Evolutionary conservation across 1,284 basidiomycete genomes (phyloP).

Genomic region (Rhodotorula sp.): DNA sequence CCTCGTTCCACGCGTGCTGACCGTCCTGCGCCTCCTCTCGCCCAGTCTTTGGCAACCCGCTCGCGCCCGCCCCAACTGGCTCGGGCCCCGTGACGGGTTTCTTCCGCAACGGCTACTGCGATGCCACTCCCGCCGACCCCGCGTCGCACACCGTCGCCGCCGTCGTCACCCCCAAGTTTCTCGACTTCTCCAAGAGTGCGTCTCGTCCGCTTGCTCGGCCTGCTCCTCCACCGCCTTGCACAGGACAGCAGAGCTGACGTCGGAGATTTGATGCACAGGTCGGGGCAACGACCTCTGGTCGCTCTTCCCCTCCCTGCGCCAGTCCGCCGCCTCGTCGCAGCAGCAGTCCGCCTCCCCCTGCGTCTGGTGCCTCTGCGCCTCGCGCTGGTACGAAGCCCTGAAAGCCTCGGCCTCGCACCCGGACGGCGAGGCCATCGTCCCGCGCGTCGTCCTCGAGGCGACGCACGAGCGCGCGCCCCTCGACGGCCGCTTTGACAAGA

Average conservation of each 20-base stretch:
- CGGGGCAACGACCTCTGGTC: conserved; percentile 36
- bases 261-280: background rate
- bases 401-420: conserved; percentile 19
- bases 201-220: background rate
- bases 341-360: conserved; percentile 4
- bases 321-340: background rate
- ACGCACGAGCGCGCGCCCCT: conserved; percentile 27
- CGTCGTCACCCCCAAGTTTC: conserved; percentile 26
- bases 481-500: conserved; percentile 8
- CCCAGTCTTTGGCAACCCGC: conserved; percentile 24
- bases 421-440: conserved; percentile 30
- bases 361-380: conserved; percentile 37
- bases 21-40: background rate
- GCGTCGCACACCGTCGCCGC: conserved; percentile 37
- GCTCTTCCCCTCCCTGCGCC: conserved; percentile 27
- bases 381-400: conserved; percentile 33
- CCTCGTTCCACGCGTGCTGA: background rate
- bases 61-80: conserved; percentile 17
- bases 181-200: conserved; percentile 33
- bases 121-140: conserved; percentile 28
- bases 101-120: conserved; percentile 40
- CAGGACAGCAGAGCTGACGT: too few relatives aligned
- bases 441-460: conserved; percentile 33
- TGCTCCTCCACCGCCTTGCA: background rate
- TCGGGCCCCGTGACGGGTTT: conserved; percentile 30